Base-by-base conservation (phyloP, 2,329 filamentous ascomycete species). In the Alternaria gansuensis region DNA sequence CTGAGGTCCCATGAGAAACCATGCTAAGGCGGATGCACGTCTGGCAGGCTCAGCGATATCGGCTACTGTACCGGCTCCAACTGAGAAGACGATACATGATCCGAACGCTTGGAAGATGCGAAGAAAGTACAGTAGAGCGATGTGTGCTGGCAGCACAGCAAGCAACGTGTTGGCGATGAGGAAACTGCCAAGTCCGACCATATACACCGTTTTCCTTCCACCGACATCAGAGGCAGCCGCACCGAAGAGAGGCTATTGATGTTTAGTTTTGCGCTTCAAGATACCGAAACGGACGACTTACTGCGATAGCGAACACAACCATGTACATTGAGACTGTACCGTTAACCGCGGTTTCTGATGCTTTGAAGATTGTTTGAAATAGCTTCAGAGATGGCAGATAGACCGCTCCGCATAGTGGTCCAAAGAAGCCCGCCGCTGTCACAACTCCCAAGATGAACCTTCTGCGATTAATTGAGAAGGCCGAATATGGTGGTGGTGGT, bases 301-400 rank as follows among this genome's bases (percentile, higher is more conserved):
- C 63, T 37, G 75, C 75, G 14, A 82, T 51, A 14, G 79, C 80
- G 56, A 82, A 82, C 0, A 80, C 74, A 9, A 76, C 70, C 78
- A 80, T 81, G 63, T 81, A 82, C 4, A 81, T 75, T 0, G 77
- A 76, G n/a, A 82, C 79, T 0, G 80, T 80, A 3, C 74, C 78
- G 62, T 82, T 82, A 36, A 82, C 77, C 2, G 68, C 72, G 5
- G 76, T 75, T 26, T 67, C 65, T 7, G 72, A 74, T 5, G 72
- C 71, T 7, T 75, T 62, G 57, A 82, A 81, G 39, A 78, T 76
- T 1, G 62, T 54, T 13, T 75, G 46, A 51, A 78, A 74, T 14
- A 82, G 67, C 2, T 73, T 76, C 26, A 82, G 70, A 21, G 76
- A 73, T 0, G 80, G 80, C 2, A 82, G 65, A 64, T 82, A 82